A percentile compares a stretch with the other conserved stretches of the same genome.
Conservation (phyloP, 2,329 filamentous ascomycete species). For the Chaetomiaceae sp. region DNA sequence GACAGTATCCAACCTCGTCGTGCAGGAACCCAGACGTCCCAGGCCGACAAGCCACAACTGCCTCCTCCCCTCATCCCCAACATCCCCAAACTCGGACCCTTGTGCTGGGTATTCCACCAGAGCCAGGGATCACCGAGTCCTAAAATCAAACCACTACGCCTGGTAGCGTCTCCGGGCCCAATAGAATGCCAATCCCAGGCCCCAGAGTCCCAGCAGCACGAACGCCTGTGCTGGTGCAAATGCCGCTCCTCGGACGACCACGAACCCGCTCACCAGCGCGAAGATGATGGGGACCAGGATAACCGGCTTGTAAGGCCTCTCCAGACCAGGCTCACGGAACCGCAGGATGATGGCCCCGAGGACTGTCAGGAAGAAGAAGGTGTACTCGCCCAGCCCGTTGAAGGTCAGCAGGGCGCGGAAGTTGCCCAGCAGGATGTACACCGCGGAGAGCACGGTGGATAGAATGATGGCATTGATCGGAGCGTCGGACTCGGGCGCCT, state of each 20-base stretch:
- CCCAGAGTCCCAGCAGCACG: conserved; percentile 48
- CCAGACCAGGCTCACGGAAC: conserved; percentile 49
- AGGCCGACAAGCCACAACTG: no score
- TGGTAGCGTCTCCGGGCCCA: conserved; percentile 7
- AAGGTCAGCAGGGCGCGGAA: conserved; percentile 59
- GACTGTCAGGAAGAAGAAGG: conserved; percentile 61
- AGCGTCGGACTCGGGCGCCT: conserved; percentile 38
- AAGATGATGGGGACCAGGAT: conserved; percentile 49
- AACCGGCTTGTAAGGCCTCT: conserved; percentile 51
- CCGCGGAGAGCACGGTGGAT: conserved; percentile 43
- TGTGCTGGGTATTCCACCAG: no score
- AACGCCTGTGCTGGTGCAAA: conserved; percentile 53
- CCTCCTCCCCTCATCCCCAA: no score
- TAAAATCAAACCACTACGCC: background rate
- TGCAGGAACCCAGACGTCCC: no score
- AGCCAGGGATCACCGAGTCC: no score
- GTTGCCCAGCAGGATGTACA: conserved; percentile 57
- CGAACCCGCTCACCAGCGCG: conserved; percentile 53
- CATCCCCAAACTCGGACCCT: no score
- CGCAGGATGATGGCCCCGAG: conserved; percentile 54
- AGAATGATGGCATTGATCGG: conserved; percentile 52
- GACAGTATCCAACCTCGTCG: no score
- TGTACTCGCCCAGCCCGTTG: conserved; percentile 55
- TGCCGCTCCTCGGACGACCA: conserved; percentile 53
- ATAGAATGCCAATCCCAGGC: conserved; percentile 44